phyloP scores from a whole-genome alignment of 2,329 filamentous ascomycete genomes.

The Xylariaceae sp. region DNA sequence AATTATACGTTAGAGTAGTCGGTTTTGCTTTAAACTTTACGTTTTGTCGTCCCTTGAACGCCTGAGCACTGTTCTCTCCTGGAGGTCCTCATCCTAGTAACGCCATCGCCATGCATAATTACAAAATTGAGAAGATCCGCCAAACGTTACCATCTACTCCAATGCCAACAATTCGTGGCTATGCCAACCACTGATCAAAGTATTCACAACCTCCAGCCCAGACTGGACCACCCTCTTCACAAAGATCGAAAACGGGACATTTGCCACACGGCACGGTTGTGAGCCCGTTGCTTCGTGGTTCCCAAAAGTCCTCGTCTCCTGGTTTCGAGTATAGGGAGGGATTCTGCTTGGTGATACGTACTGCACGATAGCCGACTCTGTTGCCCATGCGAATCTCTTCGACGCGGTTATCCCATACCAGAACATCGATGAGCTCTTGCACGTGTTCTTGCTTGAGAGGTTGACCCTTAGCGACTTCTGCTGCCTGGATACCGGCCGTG shows the following conservation, averaged over 20 bases:
- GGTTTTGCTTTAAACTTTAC: neutral
- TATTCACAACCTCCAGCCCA: conserved; percentile 91
- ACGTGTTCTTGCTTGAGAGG: conserved; percentile 77
- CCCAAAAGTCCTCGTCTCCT: conserved; percentile 43
- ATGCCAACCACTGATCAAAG: conserved; percentile 81
- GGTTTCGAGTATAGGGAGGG: conserved; percentile 35
- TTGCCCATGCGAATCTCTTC: conserved; percentile 65
- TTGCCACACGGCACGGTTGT: conserved; percentile 89
- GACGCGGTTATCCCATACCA: conserved; percentile 86
- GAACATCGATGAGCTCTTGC: conserved; percentile 83
- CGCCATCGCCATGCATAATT: conserved; percentile 29
- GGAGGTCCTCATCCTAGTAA: conserved; percentile 12
- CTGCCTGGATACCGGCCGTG: conserved; percentile 73
- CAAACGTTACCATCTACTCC: neutral
- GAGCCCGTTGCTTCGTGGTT: conserved; percentile 70
- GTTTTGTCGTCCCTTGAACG: conserved; percentile 6
- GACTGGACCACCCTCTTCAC: conserved; percentile 88
- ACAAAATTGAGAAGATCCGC: conserved; percentile 2
- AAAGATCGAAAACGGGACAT: conserved; percentile 93
- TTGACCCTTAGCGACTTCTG: conserved; percentile 74
- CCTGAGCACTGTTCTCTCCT: conserved; percentile 10
- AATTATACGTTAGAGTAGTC: neutral
- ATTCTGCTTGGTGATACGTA: conserved; percentile 54
- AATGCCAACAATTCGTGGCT: conserved; percentile 3
- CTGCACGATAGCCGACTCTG: conserved; percentile 60